These are phyloP conservation scores for Suillus ampliporus DNA, from an alignment of 768 basidiomycete genomes.

Conservation along the genomic window DNA sequence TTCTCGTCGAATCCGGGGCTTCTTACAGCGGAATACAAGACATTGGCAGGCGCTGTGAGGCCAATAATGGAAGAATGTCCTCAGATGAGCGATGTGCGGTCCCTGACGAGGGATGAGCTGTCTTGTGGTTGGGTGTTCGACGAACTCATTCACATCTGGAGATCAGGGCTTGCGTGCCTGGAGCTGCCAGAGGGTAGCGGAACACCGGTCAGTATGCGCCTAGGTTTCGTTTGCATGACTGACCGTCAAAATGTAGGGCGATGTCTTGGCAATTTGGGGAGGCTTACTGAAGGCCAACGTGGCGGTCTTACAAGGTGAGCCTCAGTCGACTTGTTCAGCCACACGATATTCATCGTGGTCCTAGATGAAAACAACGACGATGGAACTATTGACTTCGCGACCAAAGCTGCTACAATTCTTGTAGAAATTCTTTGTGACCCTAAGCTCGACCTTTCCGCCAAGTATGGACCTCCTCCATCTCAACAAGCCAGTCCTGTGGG, in stretches of 20 bases:
- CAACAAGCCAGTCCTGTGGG: slow-evolving; percentile 13
- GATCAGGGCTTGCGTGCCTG: slow-evolving; percentile 47
- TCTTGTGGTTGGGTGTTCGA: slow-evolving; percentile 56
- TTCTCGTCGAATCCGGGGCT: slow-evolving; percentile 64
- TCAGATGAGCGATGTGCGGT: slow-evolving; percentile 56
- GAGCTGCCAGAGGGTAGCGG: slow-evolving; percentile 50
- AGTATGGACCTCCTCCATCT: slow-evolving; percentile 24
- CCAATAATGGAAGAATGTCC: slow-evolving; percentile 61
- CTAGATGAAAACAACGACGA: slow-evolving; percentile 52
- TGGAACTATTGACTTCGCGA: slow-evolving; percentile 45
- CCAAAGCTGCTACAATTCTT: slow-evolving; percentile 49
- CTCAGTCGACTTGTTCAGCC: neutral
- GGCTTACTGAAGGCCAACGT: slow-evolving; percentile 59
- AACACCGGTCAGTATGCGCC: slow-evolving; percentile 52
- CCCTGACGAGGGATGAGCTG: slow-evolving; percentile 64
- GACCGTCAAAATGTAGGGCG: slow-evolving; percentile 37
- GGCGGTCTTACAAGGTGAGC: slow-evolving; percentile 50
- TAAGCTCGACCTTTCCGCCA: slow-evolving; percentile 47
- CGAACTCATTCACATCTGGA: slow-evolving; percentile 60
- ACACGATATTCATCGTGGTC: slow-evolving; percentile 15
- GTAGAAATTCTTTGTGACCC: slow-evolving; percentile 53
- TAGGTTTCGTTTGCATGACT: slow-evolving; percentile 10
- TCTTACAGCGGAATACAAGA: slow-evolving; percentile 56
- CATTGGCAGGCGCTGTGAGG: slow-evolving; percentile 52
- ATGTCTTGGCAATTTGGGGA: slow-evolving; percentile 61